These are phyloP conservation scores for Colletotrichum tamarilloi DNA, from an alignment of 2,329 filamentous ascomycete genomes.

Conservation along the genomic window DNA sequence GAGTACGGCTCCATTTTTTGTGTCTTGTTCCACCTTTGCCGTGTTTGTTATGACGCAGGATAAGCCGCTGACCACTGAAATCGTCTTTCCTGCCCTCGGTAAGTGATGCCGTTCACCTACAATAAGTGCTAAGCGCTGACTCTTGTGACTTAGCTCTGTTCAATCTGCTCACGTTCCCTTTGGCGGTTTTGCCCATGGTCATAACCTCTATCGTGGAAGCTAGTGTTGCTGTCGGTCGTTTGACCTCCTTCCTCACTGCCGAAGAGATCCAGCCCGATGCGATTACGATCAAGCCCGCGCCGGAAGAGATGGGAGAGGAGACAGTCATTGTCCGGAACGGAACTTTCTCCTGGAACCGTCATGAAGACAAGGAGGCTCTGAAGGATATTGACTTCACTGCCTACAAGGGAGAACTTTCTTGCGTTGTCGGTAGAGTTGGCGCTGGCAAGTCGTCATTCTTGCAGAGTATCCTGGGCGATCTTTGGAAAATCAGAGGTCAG, in stretches of 20 bases:
- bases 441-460: slow-evolving; percentile 94
- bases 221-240: slow-evolving; percentile 87
- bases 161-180: slow-evolving; percentile 94
- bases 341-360: slow-evolving; percentile 94
- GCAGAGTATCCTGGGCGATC: slow-evolving; percentile 86
- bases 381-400: slow-evolving; percentile 89
- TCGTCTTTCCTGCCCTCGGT: slow-evolving; percentile 88
- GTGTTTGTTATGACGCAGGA: slow-evolving; percentile 91
- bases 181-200: slow-evolving; percentile 96
- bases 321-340: slow-evolving; percentile 85
- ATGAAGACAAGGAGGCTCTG: slow-evolving; percentile 77
- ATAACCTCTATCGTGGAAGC: slow-evolving; percentile 97
- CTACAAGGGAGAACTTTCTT: slow-evolving; percentile 92
- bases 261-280: slow-evolving; percentile 93
- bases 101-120: slow-evolving; percentile 4
- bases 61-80: slow-evolving; percentile 86
- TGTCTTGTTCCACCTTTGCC: slow-evolving; percentile 95
- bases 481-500: slow-evolving; percentile 89
- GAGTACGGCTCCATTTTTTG: slow-evolving; percentile 96
- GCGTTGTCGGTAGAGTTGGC: slow-evolving; percentile 94
- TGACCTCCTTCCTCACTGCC: slow-evolving; percentile 86
- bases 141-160: slow-evolving; percentile 75
- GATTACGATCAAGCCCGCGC: slow-evolving; percentile 75
- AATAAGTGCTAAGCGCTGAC: neutral
- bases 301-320: slow-evolving; percentile 84